Base-by-base conservation (phyloP, 2,329 filamentous ascomycete species). In the Penicillium capsulatum region DNA sequence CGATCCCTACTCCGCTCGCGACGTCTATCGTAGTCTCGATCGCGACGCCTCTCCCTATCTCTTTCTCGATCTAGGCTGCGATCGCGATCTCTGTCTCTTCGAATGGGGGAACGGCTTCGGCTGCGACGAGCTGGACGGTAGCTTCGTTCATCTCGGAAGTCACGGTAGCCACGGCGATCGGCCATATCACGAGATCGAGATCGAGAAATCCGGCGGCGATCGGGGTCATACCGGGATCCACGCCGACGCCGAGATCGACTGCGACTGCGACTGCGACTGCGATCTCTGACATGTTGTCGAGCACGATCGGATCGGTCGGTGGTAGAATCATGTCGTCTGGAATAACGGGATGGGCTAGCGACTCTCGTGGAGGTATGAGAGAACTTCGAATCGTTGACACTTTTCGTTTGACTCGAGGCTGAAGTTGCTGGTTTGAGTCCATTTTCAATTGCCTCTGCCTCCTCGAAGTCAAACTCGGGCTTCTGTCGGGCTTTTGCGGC, bases 391-490 rank as follows among this genome's bases (percentile, higher is more conserved):
- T 64, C 61, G 1, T 51, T 45, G 9, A 41, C 30, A 40, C 40
- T 55, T 51, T 59, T 57, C 24, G 53, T 41, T 40, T 59, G 45
- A 50, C n/a, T 15, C n/a, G 55, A 40, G 7, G 31, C 39, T 17
- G 44, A 31, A 10, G 47, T 22, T 15, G 59, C 40, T 44, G 58
- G 53, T 48, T 67, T 64, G 31, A 62, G 46, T 17, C 60, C 60
- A 38, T 64, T 62, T 39, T 69, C 67, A 32, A 66, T 62, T 4
- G 60, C 65, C 44, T 69, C 67, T 9, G 63, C 68, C 53, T 69
- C 63, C 53, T 69, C 73, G 48, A 62, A 72, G 51, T 77, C 74
- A 42, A 73, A 70, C 38, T 75, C 73, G 4, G 71, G 71, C 40
- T 72, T 69, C 44, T 70, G 66, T 26, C 65, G 63, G 3, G 70